These are phyloP conservation scores for Ganoderma resinaceum DNA, from an alignment of 1,284 basidiomycete species.

Conservation along the genomic window DNA sequence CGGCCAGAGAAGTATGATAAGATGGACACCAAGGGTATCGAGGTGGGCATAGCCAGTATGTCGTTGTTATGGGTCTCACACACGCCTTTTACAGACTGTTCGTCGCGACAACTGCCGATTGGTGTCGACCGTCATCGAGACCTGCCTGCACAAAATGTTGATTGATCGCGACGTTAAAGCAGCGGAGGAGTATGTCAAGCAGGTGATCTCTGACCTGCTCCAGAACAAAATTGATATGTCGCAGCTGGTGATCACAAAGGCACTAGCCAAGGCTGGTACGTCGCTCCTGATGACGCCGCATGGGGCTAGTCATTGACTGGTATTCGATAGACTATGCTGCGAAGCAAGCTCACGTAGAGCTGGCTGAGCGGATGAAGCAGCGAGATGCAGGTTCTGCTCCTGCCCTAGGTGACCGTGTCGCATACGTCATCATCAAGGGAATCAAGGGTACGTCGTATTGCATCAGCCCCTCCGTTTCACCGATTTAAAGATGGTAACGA, in stretches of 20 bases:
- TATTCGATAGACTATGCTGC: conserved; percentile 73
- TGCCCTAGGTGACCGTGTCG: conserved; percentile 93
- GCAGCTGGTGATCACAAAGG: conserved; percentile 97
- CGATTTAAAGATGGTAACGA: not conserved
- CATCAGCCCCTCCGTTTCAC: not conserved
- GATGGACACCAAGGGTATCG: conserved; percentile 98
- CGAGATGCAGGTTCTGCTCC: conserved; percentile 95
- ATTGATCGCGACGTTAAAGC: conserved; percentile 93
- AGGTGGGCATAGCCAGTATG: conserved; percentile 59
- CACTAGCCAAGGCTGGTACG: conserved; percentile 85
- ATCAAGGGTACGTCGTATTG: conserved; percentile 73
- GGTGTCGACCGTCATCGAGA: conserved; percentile 95
- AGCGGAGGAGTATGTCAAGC: conserved; percentile 95
- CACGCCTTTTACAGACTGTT: conserved; percentile 71
- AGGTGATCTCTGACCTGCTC: conserved; percentile 89
- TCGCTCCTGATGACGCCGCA: conserved; percentile 2
- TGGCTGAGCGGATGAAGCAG: conserved; percentile 93
- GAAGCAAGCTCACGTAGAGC: conserved; percentile 95
- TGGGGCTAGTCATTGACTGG: not conserved
- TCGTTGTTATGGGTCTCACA: conserved; percentile 10
- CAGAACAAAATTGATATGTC: conserved; percentile 98
- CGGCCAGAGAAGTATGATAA: conserved; percentile 94
- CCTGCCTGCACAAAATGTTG: conserved; percentile 95
- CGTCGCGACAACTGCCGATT: conserved; percentile 95
- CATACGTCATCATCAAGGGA: conserved; percentile 96